phyloP scores from a whole-genome alignment of 2,329 filamentous ascomycete genomes.

The Ophiostoma tasmaniense region DNA sequence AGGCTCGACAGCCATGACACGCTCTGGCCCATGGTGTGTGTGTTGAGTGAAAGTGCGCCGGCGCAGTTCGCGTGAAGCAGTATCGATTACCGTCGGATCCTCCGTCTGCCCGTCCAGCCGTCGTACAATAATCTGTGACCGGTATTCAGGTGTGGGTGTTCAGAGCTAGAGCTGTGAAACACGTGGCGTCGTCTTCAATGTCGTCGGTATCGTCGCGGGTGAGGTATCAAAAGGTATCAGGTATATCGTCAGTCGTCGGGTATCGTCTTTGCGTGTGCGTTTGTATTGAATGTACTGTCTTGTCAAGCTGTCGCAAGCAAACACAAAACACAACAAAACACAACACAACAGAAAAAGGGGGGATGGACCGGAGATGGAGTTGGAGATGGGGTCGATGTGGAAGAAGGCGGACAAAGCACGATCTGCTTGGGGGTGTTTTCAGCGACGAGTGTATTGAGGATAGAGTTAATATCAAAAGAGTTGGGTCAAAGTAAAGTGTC shows the following conservation, averaged over 20 bases:
- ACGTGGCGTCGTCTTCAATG: neutral
- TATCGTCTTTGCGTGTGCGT: neutral
- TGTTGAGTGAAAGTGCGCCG: conserved; percentile 1
- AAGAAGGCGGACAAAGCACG: neutral
- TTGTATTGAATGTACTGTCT: neutral
- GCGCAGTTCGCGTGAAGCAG: too few relatives aligned
- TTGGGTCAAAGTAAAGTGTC: too few relatives aligned
- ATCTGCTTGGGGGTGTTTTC: neutral
- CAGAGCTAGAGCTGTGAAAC: neutral
- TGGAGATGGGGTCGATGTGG: conserved; percentile 2
- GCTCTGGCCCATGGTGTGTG: conserved; percentile 50
- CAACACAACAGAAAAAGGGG: neutral
- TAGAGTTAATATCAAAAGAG: neutral
- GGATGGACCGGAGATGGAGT: neutral
- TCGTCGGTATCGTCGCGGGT: conserved; percentile 5
- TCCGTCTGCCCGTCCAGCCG: too few relatives aligned
- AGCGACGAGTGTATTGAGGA: neutral
- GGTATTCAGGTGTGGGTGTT: neutral
- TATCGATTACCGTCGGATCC: too few relatives aligned
- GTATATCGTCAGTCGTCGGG: neutral
- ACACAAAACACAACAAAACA: neutral
- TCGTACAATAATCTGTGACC: neutral
- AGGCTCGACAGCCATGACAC: conserved; percentile 64
- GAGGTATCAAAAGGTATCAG: neutral
- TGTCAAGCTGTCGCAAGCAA: neutral